Percentiles rank a stretch among this genome's conserved stretches.
Conservation (phyloP, 768 basidiomycete species). For the Russula griseocarnosa region DNA sequence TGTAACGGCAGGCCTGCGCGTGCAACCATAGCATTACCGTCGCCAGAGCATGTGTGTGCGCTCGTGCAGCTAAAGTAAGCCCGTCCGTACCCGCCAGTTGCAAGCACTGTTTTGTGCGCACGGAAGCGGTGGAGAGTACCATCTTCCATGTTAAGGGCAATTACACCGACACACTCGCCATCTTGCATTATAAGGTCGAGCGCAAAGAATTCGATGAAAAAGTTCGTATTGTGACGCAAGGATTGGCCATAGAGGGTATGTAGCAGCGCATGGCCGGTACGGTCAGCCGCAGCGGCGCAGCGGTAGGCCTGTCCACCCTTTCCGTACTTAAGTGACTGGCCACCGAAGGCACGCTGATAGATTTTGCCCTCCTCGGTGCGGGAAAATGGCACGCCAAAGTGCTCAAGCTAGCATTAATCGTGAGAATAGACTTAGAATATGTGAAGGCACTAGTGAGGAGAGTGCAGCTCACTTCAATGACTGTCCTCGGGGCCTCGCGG, state of each 20-base stretch:
- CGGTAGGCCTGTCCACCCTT: slow-evolving; percentile 99
- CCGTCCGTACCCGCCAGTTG: slow-evolving; percentile 97
- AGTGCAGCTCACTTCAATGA: slow-evolving; percentile 66
- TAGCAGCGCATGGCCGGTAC: slow-evolving; percentile 96
- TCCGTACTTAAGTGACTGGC: slow-evolving; percentile 93
- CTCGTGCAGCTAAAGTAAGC: slow-evolving; percentile 98
- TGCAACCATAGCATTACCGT: slow-evolving; percentile 98
- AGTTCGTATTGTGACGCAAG: slow-evolving; percentile 97
- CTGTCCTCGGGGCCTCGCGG: slow-evolving; percentile 89
- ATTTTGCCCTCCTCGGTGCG: slow-evolving; percentile 98
- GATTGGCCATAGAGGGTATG: slow-evolving; percentile 99
- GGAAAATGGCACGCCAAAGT: slow-evolving; percentile 98
- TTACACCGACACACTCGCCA: slow-evolving; percentile 98
- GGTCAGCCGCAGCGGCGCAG: slow-evolving; percentile 97
- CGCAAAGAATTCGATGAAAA: slow-evolving; percentile 99
- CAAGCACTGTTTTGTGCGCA: slow-evolving; percentile 95
- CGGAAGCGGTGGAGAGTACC: slow-evolving; percentile 98
- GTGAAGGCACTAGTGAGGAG: background rate
- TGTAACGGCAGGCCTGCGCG: slow-evolving; percentile 95
- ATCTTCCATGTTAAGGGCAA: slow-evolving; percentile 99
- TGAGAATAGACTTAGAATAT: background rate
- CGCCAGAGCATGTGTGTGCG: slow-evolving; percentile 98
- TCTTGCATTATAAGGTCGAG: slow-evolving; percentile 98
- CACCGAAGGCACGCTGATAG: slow-evolving; percentile 98
- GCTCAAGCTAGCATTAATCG: slow-evolving; percentile 71